Evolutionary conservation across 2,329 filamentous ascomycete genomes (phyloP).

Genomic region (Botrytis hyacinthi): DNA sequence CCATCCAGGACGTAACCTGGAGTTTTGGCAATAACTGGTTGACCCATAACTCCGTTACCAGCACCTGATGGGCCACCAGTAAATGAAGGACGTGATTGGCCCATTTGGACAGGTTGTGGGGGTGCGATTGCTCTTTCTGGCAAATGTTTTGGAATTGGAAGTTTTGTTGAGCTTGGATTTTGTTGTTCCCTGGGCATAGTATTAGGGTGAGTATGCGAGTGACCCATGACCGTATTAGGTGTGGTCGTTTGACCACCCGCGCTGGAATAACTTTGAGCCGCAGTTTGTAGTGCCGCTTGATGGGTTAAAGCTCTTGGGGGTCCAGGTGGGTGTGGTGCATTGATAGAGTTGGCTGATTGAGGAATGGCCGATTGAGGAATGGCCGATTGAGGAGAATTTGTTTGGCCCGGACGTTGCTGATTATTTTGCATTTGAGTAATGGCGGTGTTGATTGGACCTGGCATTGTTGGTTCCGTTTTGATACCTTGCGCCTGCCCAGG

Average conservation of each 20-base stretch:
- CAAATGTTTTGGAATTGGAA: conserved; percentile 63
- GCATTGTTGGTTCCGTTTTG: conserved; percentile 33
- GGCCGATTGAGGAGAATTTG: conserved; percentile 38
- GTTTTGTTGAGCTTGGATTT: conserved; percentile 36
- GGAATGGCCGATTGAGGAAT: conserved; percentile 37
- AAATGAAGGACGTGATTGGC: conserved; percentile 73
- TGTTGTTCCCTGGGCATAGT: conserved; percentile 32
- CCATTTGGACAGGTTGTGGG: conserved; percentile 73
- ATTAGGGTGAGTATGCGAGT: conserved; percentile 33
- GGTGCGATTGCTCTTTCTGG: conserved; percentile 64
- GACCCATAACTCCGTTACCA: conserved; percentile 78
- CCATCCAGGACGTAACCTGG: conserved; percentile 85
- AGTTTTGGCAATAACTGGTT: conserved; percentile 79
- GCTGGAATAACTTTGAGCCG: conserved; percentile 39
- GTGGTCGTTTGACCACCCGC: conserved; percentile 27
- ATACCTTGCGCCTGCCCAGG: conserved; percentile 28
- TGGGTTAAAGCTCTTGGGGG: conserved; percentile 36
- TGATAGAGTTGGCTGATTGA: conserved; percentile 34
- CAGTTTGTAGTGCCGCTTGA: conserved; percentile 36
- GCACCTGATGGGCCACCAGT: conserved; percentile 72
- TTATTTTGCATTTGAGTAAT: conserved; percentile 32
- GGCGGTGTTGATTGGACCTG: conserved; percentile 36
- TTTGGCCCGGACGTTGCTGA: conserved; percentile 30
- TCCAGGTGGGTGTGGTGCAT: conserved; percentile 25
- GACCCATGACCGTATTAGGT: conserved; percentile 37